Conservation (phyloP, 352 stramenopile species). For the Paralagenidium karlingii region DNA sequence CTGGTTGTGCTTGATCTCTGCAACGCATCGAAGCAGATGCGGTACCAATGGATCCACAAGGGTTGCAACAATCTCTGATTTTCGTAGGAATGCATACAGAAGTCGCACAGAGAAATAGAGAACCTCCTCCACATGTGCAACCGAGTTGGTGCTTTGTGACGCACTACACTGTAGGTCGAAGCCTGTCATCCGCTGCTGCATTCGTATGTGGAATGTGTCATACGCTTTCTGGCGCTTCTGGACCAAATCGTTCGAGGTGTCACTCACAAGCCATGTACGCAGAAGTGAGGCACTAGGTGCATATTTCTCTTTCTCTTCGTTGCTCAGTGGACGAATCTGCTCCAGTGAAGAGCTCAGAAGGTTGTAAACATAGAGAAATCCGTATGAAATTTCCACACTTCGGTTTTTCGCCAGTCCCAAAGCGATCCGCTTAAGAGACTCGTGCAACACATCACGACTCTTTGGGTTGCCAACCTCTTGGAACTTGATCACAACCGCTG, state of each 20-base stretch:
- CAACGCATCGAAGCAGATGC: constrained; percentile 85
- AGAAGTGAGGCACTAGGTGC: constrained; percentile 23
- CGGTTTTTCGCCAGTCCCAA: constrained; percentile 72
- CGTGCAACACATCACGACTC: constrained; percentile 36
- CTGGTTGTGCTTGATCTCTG: constrained; percentile 85
- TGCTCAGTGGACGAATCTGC: constrained; percentile 42
- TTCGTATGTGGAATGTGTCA: constrained; percentile 33
- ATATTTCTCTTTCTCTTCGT: constrained; percentile 55
- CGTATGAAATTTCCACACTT: constrained; percentile 74
- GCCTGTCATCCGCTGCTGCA: constrained; percentile 66
- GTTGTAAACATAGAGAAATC: constrained; percentile 80
- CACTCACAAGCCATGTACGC: constrained; percentile 64
- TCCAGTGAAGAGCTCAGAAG: constrained; percentile 66
- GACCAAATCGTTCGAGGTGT: constrained; percentile 37
- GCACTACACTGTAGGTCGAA: constrained; percentile 53
- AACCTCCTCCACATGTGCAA: constrained; percentile 66
- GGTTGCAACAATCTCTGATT: constrained; percentile 14
- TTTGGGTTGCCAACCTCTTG: constrained; percentile 47
- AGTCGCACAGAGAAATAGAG: constrained; percentile 76
- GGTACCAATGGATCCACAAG: constrained; percentile 89
- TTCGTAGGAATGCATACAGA: constrained; percentile 57
- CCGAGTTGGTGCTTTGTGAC: constrained; percentile 20
- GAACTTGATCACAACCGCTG: constrained; percentile 56
- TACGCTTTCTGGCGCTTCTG: constrained; percentile 36
- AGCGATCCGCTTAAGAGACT: constrained; percentile 68